Percentiles rank a stretch among this genome's conserved stretches.
Conservation (phyloP, 805 yeast species). For the Ogataea siamensis region DNA sequence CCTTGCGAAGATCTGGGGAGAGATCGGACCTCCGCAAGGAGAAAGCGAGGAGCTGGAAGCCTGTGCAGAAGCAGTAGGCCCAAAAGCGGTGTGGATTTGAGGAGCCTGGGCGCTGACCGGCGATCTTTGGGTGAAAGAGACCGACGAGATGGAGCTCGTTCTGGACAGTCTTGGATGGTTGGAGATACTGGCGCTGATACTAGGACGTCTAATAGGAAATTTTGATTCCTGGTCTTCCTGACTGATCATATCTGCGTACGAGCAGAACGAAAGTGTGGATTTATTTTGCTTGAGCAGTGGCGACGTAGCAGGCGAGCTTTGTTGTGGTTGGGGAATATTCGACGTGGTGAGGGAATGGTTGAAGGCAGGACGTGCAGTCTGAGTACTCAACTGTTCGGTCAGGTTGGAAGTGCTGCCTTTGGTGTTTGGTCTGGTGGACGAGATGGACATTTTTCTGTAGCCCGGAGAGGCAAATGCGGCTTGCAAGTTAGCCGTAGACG, state of each 20-base stretch:
- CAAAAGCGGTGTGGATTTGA: constrained; percentile 16
- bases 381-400: constrained; percentile 26
- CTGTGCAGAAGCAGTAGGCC: constrained; percentile 13
- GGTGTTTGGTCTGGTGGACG: constrained; percentile 21
- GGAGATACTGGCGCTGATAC: constrained; percentile 43
- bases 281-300: constrained; percentile 29
- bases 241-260: constrained; percentile 76
- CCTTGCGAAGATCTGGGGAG: constrained; percentile 16
- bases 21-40: constrained; percentile 14
- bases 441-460: constrained; percentile 19
- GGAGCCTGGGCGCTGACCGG: constrained; percentile 14
- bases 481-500: constrained; percentile 51
- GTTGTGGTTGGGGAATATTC: constrained; percentile 12
- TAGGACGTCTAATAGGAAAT: constrained; percentile 55
- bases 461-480: constrained; percentile 31
- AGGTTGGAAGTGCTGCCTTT: constrained; percentile 27
- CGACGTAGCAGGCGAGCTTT: constrained; percentile 38
- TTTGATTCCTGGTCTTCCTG: constrained; percentile 53
- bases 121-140: constrained; percentile 22
- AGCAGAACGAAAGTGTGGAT: constrained; percentile 53
- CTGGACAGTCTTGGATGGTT: constrained; percentile 28
- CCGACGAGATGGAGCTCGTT: constrained; percentile 27
- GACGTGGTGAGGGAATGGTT: constrained; percentile 13
- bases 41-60: constrained; percentile 11
- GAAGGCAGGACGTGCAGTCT: constrained; percentile 19